Conservation (phyloP, 495 filamentous ascomycete genomes). For the Aspergillus saccharolyticus region DNA sequence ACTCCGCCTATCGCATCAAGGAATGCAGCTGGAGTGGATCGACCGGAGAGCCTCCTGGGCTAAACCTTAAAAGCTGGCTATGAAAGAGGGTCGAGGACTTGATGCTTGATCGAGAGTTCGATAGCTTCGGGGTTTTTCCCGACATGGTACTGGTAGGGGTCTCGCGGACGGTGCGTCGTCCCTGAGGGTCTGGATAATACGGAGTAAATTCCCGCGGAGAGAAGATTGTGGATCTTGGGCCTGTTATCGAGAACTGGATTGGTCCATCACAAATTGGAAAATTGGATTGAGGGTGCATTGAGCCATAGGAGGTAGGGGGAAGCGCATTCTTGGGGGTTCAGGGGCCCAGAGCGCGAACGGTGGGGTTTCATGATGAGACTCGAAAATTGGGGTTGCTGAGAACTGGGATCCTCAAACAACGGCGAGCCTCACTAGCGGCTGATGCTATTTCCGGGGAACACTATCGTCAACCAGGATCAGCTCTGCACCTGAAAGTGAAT, state of each 20-base stretch:
- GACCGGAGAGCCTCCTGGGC: not conserved
- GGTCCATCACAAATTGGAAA: not conserved
- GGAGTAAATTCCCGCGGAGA: not conserved
- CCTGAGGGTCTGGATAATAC: not conserved
- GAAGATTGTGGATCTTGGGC: not conserved
- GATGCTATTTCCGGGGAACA: not conserved
- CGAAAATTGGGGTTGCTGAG: not conserved
- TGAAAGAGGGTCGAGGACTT: not conserved
- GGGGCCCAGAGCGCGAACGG: not conserved
- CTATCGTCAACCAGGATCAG: not conserved
- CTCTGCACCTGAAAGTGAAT: too few species aligned
- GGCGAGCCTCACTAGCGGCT: not conserved
- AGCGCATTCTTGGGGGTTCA: not conserved
- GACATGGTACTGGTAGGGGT: not conserved
- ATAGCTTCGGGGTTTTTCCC: not conserved
- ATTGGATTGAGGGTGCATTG: not conserved
- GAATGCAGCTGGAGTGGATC: not conserved
- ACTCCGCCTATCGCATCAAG: not conserved
- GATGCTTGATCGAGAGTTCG: not conserved
- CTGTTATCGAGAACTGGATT: too few species aligned
- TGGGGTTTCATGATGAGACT: not conserved
- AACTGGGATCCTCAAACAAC: not conserved
- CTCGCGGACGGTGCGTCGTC: not conserved
- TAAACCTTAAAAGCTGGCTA: not conserved
- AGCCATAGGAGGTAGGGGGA: not conserved